These are phyloP conservation scores for Lasiodiplodia sp. DNA, from an alignment of 2,329 filamentous ascomycete species.

Conservation along the genomic window DNA sequence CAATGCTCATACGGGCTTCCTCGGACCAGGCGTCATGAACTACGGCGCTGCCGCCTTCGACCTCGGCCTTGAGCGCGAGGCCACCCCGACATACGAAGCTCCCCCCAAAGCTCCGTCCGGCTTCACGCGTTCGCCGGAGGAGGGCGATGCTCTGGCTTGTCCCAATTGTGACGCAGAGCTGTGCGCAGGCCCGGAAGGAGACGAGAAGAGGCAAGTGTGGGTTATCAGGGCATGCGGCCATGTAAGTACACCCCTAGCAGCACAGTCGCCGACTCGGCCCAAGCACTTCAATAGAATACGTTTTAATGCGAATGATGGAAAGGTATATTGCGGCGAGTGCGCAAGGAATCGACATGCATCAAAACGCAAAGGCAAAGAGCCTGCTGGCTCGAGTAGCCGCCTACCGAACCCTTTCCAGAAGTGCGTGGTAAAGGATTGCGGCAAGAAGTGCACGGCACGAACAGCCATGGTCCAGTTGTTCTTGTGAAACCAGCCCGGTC, in stretches of 20 bases:
- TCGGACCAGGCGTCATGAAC: slow-evolving; percentile 38
- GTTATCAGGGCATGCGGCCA: slow-evolving; percentile 90
- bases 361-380: slow-evolving; percentile 50
- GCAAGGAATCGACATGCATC: slow-evolving; percentile 47
- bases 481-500: slow-evolving; percentile 36
- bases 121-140: slow-evolving; percentile 78
- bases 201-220: slow-evolving; percentile 84
- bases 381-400: slow-evolving; percentile 34
- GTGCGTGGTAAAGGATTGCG: slow-evolving; percentile 56
- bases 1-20: slow-evolving; percentile 3
- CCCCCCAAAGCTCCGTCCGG: slow-evolving; percentile 73
- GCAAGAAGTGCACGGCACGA: slow-evolving; percentile 42
- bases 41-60: slow-evolving; percentile 55
- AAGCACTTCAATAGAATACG: background rate
- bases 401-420: slow-evolving; percentile 50
- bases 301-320: slow-evolving; percentile 25
- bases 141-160: slow-evolving; percentile 79
- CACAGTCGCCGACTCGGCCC: background rate
- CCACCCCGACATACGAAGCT: slow-evolving; percentile 63
- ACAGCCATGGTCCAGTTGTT: slow-evolving; percentile 52
- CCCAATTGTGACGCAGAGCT: slow-evolving; percentile 87
- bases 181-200: slow-evolving; percentile 70
- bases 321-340: slow-evolving; percentile 62
- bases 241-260: slow-evolving; percentile 61
- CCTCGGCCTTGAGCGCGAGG: slow-evolving; percentile 43